Evolutionary conservation across 2,329 filamentous ascomycete genomes (phyloP), one percentile per base, ranked within the genome.

Genomic region (Ustilaginoidea virens): DNA sequence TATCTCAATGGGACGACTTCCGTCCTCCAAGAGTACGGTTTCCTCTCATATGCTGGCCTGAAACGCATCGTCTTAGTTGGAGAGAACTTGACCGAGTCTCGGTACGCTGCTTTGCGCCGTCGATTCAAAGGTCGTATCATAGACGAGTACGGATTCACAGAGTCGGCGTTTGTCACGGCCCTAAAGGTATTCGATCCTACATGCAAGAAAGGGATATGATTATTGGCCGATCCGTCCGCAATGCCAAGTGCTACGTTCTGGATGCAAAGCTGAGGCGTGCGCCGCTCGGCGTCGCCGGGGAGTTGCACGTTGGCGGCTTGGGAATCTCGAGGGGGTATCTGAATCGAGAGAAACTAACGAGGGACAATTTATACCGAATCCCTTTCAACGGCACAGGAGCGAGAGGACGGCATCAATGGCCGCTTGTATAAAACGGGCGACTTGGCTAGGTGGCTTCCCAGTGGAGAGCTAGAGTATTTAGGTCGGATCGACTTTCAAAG

Each of bases 61-160:
- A 25, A 12, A 17, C 21, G 28, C 16, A 25, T 30, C 7, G 25
- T 30, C 22, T 14, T 30, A 17, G 28, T 30, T 2, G 28, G 28
- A 4, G 28, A 30, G 28, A 30, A 30, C 22, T 13, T 30, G 14
- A 30, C 28, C 3, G 28, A 30, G 12, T 23, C 28, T 11, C 21
- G 28, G 6, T 30, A 30, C 22, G 22, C 9, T 4, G 22, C 28
- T 12, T 17, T 30, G 21, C 9, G 28, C n/a, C 28, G 22, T 9
- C 22, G 28, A 9, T 30, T 30, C 22, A 25, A 20, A n/a, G 28
- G 14, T 4, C 10, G 22, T 8, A 30, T 30, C 6, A 16, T 30
- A 11, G 25, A 25, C 28, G 28, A 30, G 28, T 30, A 30, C 17
- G 21, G 28, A 21, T 30, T 30, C n/a, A 30, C 28, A 16, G 28